Evolutionary conservation across 257 asterid species (phyloP), one percentile per base, ranked within the genome.

Genomic region (Solanum habrochaites): DNA sequence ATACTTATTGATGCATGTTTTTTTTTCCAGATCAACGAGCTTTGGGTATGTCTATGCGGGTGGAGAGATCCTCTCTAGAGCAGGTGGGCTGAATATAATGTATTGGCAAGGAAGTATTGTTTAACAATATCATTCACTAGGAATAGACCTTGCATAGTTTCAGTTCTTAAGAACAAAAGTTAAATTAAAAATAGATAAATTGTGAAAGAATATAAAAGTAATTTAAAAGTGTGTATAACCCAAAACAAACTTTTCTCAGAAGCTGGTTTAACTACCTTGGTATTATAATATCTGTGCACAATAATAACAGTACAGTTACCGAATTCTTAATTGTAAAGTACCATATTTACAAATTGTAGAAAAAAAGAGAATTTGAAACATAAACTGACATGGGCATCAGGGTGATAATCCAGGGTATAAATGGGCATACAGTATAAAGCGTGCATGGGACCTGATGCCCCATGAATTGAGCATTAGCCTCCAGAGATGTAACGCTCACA

Each of bases 11-110:
- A 16, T 47, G 43, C 31, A 29, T 52, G n/a, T 47, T 81, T 25
- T 81, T 81, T 62, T 85, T 75, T 85, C 47, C 89, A 97, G 99
- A 96, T 92, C 99, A 97, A 93, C 95, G 99, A 91, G 99, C 99
- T 86, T 89, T 97, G 96, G 99, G 99, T 72, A 97, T 97, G 99
- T 97, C 99, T 69, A 97, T 97, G 99, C 95, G 99, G 86, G 91
- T 94, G 88, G 99, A 97, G 89, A 91, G 99, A 89, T 95, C 99
- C 87, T 94, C 98, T 29, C 91, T 97, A 88, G 95, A 97, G 93
- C 99, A 97, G 97, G 99, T 97, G 62, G 83, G 91, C 83, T 88
- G 67, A 85, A 27, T 67, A 83, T 78, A 40, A 71, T 84, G 67
- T 88, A 15, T 47, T 56, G 80, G 74, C 85, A 69, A n/a, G 32